phyloP scores from a whole-genome alignment of 2,329 filamentous ascomycete genomes.

The Talaromyces islandicus region DNA sequence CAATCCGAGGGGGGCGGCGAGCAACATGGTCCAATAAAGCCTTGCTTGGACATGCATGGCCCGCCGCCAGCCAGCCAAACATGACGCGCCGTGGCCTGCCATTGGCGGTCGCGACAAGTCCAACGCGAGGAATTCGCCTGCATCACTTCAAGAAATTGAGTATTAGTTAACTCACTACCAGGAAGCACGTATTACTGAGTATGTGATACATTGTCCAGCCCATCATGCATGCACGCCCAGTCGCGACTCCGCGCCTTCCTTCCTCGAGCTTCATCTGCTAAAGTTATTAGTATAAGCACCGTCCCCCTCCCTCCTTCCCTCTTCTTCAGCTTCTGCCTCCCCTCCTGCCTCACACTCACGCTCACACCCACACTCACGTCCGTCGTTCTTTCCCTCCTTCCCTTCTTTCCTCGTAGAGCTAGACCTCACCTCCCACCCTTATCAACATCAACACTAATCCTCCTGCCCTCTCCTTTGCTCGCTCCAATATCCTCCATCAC shows the following conservation, averaged over 20 bases:
- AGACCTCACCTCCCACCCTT: not conserved
- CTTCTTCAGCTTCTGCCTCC: not conserved
- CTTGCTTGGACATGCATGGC: conserved; percentile 10
- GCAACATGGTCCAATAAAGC: conserved; percentile 10
- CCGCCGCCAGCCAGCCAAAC: conserved; percentile 7
- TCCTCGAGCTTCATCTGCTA: not conserved
- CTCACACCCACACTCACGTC: not conserved
- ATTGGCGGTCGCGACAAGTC: conserved; percentile 7
- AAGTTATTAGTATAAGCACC: not conserved
- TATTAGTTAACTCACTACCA: too few relatives aligned
- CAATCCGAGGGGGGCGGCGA: not conserved
- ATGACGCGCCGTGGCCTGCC: conserved; percentile 10
- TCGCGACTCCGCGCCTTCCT: not conserved
- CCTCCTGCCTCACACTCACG: not conserved
- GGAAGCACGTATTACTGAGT: too few relatives aligned
- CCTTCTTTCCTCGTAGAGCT: not conserved
- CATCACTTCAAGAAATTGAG: not conserved
- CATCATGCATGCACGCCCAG: not conserved
- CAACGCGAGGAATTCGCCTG: conserved; percentile 6
- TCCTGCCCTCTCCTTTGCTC: not conserved
- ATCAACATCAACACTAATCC: not conserved
- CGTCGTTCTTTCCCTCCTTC: not conserved
- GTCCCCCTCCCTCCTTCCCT: not conserved
- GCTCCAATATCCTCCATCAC: not conserved
- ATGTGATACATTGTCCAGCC: not conserved